Conservation (phyloP, 208 protist species). For the Kentomonas sorsogonicus region DNA sequence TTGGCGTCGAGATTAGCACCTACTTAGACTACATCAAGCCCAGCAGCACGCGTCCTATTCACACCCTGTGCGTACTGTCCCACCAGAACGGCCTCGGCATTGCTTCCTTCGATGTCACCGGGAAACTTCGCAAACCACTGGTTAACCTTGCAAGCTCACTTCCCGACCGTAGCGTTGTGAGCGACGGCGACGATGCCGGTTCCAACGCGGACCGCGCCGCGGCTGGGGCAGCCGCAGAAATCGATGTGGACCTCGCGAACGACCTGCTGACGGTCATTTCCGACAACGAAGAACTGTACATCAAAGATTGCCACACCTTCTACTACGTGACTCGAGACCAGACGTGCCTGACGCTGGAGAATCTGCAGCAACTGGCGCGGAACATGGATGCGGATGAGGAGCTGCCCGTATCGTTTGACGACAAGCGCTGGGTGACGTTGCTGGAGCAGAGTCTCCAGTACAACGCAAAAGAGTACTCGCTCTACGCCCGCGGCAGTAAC, state of each 20-base stretch:
- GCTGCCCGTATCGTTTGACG: conserved; percentile 22
- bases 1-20: conserved; percentile 48
- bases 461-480: conserved; percentile 1
- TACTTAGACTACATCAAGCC: conserved; percentile 33
- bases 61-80: conserved; percentile 28
- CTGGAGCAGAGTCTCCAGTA: conserved; percentile 40
- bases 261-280: neutral
- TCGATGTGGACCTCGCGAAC: too few species aligned
- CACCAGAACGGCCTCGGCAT: conserved; percentile 38
- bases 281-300: conserved; percentile 13
- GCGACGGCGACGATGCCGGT: neutral
- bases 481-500: conserved; percentile 34
- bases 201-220: neutral
- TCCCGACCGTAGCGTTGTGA: neutral
- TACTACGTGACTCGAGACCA: conserved; percentile 34
- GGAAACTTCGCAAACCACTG: conserved; percentile 20
- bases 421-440: conserved; percentile 52
- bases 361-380: conserved; percentile 6
- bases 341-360: conserved; percentile 17
- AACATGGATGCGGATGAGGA: conserved; percentile 1
- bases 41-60: conserved; percentile 4
- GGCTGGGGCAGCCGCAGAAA: too few species aligned
- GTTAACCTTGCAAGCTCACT: conserved; percentile 23
- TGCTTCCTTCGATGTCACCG: conserved; percentile 22
- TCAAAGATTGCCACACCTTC: conserved; percentile 28